phyloP scores from a whole-genome alignment of 306 rosid genomes.

The Cyclanthera cordifolia region DNA sequence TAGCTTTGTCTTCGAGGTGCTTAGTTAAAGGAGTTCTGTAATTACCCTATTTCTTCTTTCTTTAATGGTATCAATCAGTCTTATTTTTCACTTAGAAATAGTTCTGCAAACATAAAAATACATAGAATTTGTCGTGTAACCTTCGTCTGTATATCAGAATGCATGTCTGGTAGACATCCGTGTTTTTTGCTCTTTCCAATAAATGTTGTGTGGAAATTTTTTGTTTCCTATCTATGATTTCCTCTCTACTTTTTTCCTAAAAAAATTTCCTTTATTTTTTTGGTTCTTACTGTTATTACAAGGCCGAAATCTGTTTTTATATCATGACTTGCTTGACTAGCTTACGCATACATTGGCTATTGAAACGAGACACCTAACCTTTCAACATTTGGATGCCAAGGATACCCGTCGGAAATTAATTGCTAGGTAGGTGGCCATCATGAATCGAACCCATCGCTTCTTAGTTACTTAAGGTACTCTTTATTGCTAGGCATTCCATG shows the following conservation, averaged over 20 bases:
- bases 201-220: background rate
- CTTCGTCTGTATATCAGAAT: background rate
- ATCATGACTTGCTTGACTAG: too few relatives aligned
- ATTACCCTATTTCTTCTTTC: background rate
- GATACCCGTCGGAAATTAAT: too few relatives aligned
- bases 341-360: too few relatives aligned
- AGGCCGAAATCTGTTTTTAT: background rate
- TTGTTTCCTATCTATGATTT: background rate
- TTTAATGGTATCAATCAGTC: background rate
- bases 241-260: too few relatives aligned
- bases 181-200: background rate
- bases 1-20: background rate
- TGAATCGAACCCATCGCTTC: too few relatives aligned
- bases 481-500: too few relatives aligned
- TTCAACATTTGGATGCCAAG: too few relatives aligned
- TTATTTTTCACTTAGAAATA: background rate
- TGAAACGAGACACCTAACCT: too few relatives aligned
- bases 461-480: too few relatives aligned
- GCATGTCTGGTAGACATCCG: background rate
- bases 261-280: background rate
- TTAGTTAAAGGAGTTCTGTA: slow-evolving; percentile 1
- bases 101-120: background rate
- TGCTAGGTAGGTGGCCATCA: too few relatives aligned
- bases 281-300: background rate
- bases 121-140: background rate